A percentile compares a stretch with the other conserved stretches of the same genome.
phyloP scores from a whole-genome alignment of 2,329 filamentous ascomycete genomes.

The Ceratocystis colombiana region DNA sequence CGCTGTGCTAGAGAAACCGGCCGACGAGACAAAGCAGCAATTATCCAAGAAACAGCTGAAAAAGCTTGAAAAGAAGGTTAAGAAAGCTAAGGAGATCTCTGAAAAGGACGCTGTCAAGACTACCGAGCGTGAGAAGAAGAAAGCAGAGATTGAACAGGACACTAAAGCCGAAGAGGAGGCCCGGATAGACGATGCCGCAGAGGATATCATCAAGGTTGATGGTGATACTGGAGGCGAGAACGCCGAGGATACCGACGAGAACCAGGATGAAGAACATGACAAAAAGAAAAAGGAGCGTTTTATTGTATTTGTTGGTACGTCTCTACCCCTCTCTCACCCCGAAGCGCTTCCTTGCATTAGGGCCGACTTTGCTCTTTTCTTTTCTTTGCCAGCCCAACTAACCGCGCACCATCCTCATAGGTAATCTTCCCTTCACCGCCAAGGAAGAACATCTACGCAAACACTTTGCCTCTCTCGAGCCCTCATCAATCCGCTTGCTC shows the following conservation, averaged over 20 bases:
- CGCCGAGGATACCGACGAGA: conserved; percentile 28
- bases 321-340: neutral
- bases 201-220: conserved; percentile 28
- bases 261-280: conserved; percentile 30
- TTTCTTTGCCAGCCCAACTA: neutral
- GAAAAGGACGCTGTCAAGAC: conserved; percentile 30
- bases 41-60: conserved; percentile 31
- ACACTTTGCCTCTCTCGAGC: conserved; percentile 70
- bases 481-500: conserved; percentile 60
- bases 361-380: conserved; percentile 21
- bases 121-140: conserved; percentile 26
- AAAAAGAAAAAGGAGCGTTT: conserved; percentile 43
- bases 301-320: conserved; percentile 64
- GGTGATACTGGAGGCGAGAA: conserved; percentile 29
- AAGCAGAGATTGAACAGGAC: conserved; percentile 27
- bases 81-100: conserved; percentile 31
- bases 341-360: conserved; percentile 20
- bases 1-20: conserved; percentile 17
- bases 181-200: conserved; percentile 24
- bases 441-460: conserved; percentile 57
- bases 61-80: conserved; percentile 31
- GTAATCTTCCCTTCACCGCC: conserved; percentile 81
- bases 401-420: conserved; percentile 34
- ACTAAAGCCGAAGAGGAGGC: conserved; percentile 22
- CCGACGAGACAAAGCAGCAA: conserved; percentile 12